Evolutionary conservation across 495 filamentous ascomycete species (phyloP).

Genomic region (Chaetomidium leptoderma): DNA sequence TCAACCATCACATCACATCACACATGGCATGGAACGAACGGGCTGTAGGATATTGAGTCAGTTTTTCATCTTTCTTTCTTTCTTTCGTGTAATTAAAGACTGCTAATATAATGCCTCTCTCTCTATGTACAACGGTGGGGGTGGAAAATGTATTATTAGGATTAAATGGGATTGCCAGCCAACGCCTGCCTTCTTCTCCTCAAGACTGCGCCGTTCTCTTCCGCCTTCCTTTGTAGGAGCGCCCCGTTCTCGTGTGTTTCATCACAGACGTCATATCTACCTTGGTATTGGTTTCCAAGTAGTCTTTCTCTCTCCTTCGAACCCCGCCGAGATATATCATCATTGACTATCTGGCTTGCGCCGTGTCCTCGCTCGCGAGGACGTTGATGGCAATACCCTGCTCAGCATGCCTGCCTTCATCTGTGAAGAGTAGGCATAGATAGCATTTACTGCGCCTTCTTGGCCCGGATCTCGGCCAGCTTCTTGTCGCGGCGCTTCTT

Average conservation of each 20-base stretch:
- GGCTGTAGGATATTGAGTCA: background rate
- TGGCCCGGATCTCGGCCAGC: constrained; percentile 53
- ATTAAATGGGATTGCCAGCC: constrained; percentile 12
- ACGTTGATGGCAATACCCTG: background rate
- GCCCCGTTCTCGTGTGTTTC: constrained; percentile 8
- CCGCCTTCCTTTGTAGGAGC: background rate
- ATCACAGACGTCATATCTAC: constrained; percentile 19
- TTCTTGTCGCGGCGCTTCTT: constrained; percentile 81
- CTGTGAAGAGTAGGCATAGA: background rate
- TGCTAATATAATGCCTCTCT: background rate
- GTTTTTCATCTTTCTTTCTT: background rate
- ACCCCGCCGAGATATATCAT: background rate
- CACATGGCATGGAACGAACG: constrained; percentile 1
- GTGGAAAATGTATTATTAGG: background rate
- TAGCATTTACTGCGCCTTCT: constrained; percentile 63
- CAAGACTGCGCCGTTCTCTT: constrained; percentile 3
- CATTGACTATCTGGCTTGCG: background rate
- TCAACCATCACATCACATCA: background rate
- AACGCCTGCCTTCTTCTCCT: background rate
- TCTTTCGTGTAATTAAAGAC: background rate
- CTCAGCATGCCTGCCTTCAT: background rate
- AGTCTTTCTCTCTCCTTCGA: background rate
- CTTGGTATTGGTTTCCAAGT: constrained; percentile 7
- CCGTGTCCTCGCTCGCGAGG: background rate
- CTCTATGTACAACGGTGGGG: background rate